Base-by-base conservation (phyloP, 371 early-diverging fungal genomes). In the Nematocida sp. region DNA sequence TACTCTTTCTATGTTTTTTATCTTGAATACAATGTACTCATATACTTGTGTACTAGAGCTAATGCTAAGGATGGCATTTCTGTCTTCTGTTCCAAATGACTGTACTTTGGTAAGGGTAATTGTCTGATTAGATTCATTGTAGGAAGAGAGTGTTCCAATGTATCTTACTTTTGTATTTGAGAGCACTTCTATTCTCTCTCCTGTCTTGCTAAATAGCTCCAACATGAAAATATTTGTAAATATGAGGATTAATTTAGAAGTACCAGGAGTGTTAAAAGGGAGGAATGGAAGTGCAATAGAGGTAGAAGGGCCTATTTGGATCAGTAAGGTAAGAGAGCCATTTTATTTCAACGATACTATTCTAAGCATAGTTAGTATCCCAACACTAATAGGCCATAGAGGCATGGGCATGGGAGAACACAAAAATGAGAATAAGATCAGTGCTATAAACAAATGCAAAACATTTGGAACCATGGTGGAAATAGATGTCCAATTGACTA, bases 201-300 rank as follows among this genome's bases (percentile, higher is more conserved):
- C 62, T 11, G 7, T 58, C 9, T 43, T 48, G 19, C 29, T 46
- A 60, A 48, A 37, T 57, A 70, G 2, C 13, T 49, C 41, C 21
- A 55, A 64, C 74, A 70, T 70, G 45, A 66, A 66, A 66, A 57
- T 57, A 46, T 57, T 60, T 70, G 46, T 49, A 21, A 51, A 41
- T 61, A 47, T 61, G 48, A 11, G 11, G 4, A 35, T 25, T 9
- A 46, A 27, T 46, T 46, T 43, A 61, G 43, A 45, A 34, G 9
- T 11, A 9, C 15, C 15, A 5, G 38, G 32, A 15, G 38, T 55
- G 17, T 15, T 60, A 27, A 52, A 52, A n/a, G 58, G 45, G 53
- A 57, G 49, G 63, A 4, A 41, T 2, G 37, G 21, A 38, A 34
- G 57, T 7, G 19, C 3, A 29, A 46, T 15, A 19, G 45, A 43